Evolutionary conservation across 1,284 basidiomycete species (phyloP).

Genomic region (Leccinum fallax): DNA sequence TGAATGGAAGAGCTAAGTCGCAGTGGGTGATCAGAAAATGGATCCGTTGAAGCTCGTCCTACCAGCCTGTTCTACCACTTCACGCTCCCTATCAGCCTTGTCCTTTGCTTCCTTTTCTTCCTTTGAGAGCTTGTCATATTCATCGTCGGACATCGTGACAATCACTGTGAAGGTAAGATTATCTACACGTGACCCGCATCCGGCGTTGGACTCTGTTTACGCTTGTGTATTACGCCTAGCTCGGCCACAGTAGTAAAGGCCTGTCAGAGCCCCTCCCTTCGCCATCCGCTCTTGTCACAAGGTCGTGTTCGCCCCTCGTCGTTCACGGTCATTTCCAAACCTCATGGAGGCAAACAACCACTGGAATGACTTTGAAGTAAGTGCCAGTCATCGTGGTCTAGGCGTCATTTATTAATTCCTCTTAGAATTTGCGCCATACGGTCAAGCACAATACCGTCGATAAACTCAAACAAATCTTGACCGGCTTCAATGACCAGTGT

Average conservation of each 20-base stretch:
- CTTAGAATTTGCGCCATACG: slow-evolving; percentile 48
- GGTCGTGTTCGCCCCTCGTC: slow-evolving; percentile 14
- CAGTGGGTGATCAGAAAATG: slow-evolving; percentile 23
- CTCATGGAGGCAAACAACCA: slow-evolving; percentile 33
- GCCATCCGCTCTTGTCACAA: slow-evolving; percentile 9
- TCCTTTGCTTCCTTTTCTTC: slow-evolving; percentile 80
- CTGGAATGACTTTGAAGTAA: slow-evolving; percentile 42
- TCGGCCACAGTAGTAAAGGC: background rate
- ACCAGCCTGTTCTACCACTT: slow-evolving; percentile 86
- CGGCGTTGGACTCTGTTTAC: slow-evolving; percentile 25
- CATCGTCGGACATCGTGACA: slow-evolving; percentile 48
- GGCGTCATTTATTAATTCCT: slow-evolving; percentile 22
- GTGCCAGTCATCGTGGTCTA: slow-evolving; percentile 5
- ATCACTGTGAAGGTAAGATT: slow-evolving; percentile 22
- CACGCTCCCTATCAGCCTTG: slow-evolving; percentile 65
- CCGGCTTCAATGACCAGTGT: slow-evolving; percentile 74
- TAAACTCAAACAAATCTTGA: slow-evolving; percentile 74
- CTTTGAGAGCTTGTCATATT: slow-evolving; percentile 78
- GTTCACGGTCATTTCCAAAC: slow-evolving; percentile 6
- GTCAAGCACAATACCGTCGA: slow-evolving; percentile 70
- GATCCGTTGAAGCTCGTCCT: slow-evolving; percentile 31
- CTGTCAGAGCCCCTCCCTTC: slow-evolving; percentile 1
- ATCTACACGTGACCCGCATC: slow-evolving; percentile 32
- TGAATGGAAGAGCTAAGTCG: slow-evolving; percentile 81
- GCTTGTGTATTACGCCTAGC: slow-evolving; percentile 26